Base-by-base conservation (phyloP, 2,329 filamentous ascomycete genomes). In the Aspergillus fijiensis region DNA sequence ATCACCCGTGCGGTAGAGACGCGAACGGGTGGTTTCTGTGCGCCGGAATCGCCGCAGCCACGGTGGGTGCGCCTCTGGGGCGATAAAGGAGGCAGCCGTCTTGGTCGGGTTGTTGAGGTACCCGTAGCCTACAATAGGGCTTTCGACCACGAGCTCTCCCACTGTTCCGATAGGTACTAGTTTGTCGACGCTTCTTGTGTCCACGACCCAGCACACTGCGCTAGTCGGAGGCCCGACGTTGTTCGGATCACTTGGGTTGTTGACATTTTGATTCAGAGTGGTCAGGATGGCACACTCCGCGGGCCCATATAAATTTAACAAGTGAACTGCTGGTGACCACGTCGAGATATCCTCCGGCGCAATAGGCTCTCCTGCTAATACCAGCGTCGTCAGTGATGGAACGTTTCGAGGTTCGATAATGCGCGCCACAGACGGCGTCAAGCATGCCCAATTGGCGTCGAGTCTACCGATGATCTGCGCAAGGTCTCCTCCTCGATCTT, bases 71-170 rank as follows among this genome's bases (percentile, higher is more conserved):
- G 39, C 39, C 5, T 45, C 39, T 45, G 29, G 21, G 1, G 33
- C n/a, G 23, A 55, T 45, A 9, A 55, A 59, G 10, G 31, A 47
- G 19, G 29, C 42, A 6, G 52, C 59, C 2, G 72, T 73, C 59
- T 65, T 66, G 25, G 48, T 63, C 19, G 60, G 53, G 21, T 71
- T 60, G 39, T 70, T 67, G 1, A 79, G 59, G 59, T 81, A 81
- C 0, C 76, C 78, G 42, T 66, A 64, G 5, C 68, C 77, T 1
- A 81, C 67, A 29, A 72, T 72, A 1, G 77, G 75, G 0, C 78
- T 77, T 62, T 77, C 76, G 9, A 81, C 60, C 2, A 77, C 57
- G 33, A 81, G 56, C 61, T 81, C 79, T 6, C 79, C 79, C 5
- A 76, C 54, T 3, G 53, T 55, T 1, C 62, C 62, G 10, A 64